These are phyloP conservation scores for Pyrenophora seminiperda DNA, from an alignment of 2,329 filamentous ascomycete species.

Conservation along the genomic window DNA sequence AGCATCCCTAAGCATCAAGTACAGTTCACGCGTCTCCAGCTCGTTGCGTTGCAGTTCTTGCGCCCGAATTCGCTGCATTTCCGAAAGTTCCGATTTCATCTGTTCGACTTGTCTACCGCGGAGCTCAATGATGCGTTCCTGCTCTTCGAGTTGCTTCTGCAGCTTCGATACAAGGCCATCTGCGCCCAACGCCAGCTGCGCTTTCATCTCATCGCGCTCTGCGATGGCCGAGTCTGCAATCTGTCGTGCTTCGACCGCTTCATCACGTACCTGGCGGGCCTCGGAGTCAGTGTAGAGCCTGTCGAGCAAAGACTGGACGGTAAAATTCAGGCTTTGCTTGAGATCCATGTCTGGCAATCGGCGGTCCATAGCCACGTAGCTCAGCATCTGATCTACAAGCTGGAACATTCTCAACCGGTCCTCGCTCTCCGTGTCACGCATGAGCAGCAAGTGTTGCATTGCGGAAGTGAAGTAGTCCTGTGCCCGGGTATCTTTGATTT, in stretches of 20 bases:
- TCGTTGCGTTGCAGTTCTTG: slow-evolving; percentile 95
- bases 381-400: slow-evolving; percentile 97
- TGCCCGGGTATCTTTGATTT: slow-evolving; percentile 79
- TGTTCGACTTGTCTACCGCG: slow-evolving; percentile 84
- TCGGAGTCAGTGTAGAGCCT: slow-evolving; percentile 97
- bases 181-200: slow-evolving; percentile 85
- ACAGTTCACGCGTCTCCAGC: slow-evolving; percentile 92
- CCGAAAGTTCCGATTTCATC: slow-evolving; percentile 86
- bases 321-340: slow-evolving; percentile 97
- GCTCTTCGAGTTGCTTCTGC: slow-evolving; percentile 92
- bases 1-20: slow-evolving; percentile 96
- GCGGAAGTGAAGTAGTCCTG: slow-evolving; percentile 96
- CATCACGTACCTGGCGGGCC: slow-evolving; percentile 87
- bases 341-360: slow-evolving; percentile 95
- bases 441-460: slow-evolving; percentile 91
- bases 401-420: slow-evolving; percentile 96
- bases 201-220: slow-evolving; percentile 92
- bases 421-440: slow-evolving; percentile 88
- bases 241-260: slow-evolving; percentile 85
- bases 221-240: slow-evolving; percentile 95
- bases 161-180: slow-evolving; percentile 92
- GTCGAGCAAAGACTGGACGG: slow-evolving; percentile 91
- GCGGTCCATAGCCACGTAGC: slow-evolving; percentile 98
- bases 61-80: slow-evolving; percentile 80
- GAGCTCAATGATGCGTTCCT: slow-evolving; percentile 86